Conservation (phyloP, 2,329 filamentous ascomycete genomes). For the Clarireedia monteithiana region DNA sequence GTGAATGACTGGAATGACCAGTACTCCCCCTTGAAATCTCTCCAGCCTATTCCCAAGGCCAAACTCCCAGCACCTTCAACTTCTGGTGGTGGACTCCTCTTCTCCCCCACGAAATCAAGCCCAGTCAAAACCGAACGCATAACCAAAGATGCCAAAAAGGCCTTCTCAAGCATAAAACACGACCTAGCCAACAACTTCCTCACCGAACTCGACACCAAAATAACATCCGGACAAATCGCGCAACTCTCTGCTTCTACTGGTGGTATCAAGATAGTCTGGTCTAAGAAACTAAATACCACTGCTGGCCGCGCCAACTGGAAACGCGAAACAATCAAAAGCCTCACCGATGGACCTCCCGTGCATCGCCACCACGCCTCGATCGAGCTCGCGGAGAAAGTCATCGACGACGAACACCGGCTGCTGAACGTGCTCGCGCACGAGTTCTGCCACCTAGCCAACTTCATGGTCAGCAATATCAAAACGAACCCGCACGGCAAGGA, state of each 20-base stretch:
- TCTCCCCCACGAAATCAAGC: slow-evolving; percentile 13
- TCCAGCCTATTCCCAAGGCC: slow-evolving; percentile 31
- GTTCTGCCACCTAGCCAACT: slow-evolving; percentile 90
- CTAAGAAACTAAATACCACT: slow-evolving; percentile 70
- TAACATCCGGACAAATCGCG: slow-evolving; percentile 53
- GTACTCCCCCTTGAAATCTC: slow-evolving; percentile 43
- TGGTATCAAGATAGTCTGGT: slow-evolving; percentile 66
- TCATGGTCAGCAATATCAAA: slow-evolving; percentile 71
- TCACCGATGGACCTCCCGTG: slow-evolving; percentile 11
- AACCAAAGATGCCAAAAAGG: slow-evolving; percentile 42
- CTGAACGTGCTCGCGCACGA: slow-evolving; percentile 93
- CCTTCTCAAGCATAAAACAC: slow-evolving; percentile 56
- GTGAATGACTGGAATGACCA: slow-evolving; percentile 58
- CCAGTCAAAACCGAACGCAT: slow-evolving; percentile 30
- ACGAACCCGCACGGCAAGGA: slow-evolving; percentile 75
- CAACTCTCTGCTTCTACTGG: slow-evolving; percentile 55
- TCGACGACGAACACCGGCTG: slow-evolving; percentile 67
- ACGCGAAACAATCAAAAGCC: slow-evolving; percentile 43
- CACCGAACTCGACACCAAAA: slow-evolving; percentile 55
- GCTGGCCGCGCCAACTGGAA: slow-evolving; percentile 71
- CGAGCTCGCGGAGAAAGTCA: slow-evolving; percentile 82
- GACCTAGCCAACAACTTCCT: slow-evolving; percentile 58
- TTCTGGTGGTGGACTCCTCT: background rate
- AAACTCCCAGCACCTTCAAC: slow-evolving; percentile 1
- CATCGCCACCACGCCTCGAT: slow-evolving; percentile 63